These are phyloP conservation scores for Rutstroemia sp. DNA, from an alignment of 2,329 filamentous ascomycete species.

Conservation along the genomic window DNA sequence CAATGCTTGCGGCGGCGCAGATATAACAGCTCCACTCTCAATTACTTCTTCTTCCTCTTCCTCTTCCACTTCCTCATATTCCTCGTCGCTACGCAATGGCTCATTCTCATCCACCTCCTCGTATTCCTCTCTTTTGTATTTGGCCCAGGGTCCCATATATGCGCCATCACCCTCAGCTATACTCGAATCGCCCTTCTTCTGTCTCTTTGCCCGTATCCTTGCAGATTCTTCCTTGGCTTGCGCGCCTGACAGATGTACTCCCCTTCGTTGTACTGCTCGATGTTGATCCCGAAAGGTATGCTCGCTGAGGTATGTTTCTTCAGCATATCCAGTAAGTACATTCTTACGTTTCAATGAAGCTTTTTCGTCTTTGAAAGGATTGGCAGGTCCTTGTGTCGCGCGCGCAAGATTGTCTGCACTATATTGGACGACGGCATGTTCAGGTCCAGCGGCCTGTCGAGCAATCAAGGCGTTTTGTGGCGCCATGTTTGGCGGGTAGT, in stretches of 20 bases:
- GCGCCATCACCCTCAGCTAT: constrained; percentile 80
- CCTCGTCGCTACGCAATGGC: constrained; percentile 67
- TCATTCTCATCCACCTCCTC: constrained; percentile 69
- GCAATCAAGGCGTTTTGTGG: constrained; percentile 57
- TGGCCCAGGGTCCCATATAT: constrained; percentile 94
- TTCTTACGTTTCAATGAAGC: constrained; percentile 68
- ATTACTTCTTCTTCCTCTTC: constrained; percentile 66
- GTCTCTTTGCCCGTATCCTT: constrained; percentile 63
- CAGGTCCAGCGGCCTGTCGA: constrained; percentile 45
- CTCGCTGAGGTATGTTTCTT: constrained; percentile 85
- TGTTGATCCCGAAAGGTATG: constrained; percentile 84
- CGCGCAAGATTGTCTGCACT: constrained; percentile 67
- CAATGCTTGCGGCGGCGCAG: constrained; percentile 47
- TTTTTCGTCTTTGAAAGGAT: constrained; percentile 63
- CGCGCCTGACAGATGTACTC: constrained; percentile 44
- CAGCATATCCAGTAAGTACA: constrained; percentile 74
- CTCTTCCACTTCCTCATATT: constrained; percentile 70
- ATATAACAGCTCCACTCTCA: constrained; percentile 54
- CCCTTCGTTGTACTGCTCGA: constrained; percentile 67
- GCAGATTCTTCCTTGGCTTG: constrained; percentile 65
- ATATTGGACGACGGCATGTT: constrained; percentile 56
- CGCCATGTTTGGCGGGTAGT: constrained; percentile 60
- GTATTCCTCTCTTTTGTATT: constrained; percentile 65
- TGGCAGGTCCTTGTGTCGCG: constrained; percentile 59
- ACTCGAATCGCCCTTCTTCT: constrained; percentile 76